phyloP scores from a whole-genome alignment of 805 yeast genomes.

The Candida mattraensis region DNA sequence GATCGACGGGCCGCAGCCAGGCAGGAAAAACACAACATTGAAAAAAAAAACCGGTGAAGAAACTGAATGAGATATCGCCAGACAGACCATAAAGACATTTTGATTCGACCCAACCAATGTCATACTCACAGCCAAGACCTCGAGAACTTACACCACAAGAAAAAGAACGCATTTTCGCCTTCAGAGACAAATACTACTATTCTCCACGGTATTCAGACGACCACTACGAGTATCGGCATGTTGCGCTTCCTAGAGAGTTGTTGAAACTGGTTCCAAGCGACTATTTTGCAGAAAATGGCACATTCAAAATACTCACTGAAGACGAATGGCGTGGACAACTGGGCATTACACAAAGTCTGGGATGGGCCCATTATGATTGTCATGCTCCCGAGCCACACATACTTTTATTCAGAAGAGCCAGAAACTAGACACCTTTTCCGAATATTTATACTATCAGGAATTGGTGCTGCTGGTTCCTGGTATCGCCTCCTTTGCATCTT shows the following conservation, averaged over 20 bases:
- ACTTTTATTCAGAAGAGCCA: constrained; percentile 74
- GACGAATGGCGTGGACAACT: constrained; percentile 96
- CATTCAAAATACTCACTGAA: constrained; percentile 83
- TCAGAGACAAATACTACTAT: constrained; percentile 91
- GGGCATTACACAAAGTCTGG: constrained; percentile 95
- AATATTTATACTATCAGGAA: constrained; percentile 9
- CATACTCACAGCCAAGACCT: constrained; percentile 40
- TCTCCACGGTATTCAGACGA: constrained; percentile 94
- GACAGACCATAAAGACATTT: too few species aligned
- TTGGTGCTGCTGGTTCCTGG: constrained; percentile 4
- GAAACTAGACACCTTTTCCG: constrained; percentile 14
- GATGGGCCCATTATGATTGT: constrained; percentile 98
- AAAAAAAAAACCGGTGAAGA: too few species aligned
- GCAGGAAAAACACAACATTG: too few species aligned
- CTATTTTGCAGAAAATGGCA: constrained; percentile 93
- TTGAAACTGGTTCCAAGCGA: constrained; percentile 91
- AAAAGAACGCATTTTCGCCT: constrained; percentile 82
- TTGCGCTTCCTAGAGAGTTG: constrained; percentile 95
- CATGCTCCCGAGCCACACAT: constrained; percentile 99
- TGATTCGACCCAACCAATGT: constrained; percentile 33
- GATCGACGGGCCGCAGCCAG: too few species aligned
- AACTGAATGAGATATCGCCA: too few species aligned
- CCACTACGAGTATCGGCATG: constrained; percentile 91
- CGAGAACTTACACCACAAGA: constrained; percentile 82
- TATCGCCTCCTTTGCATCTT: background rate